A percentile compares a stretch with the other conserved stretches of the same genome.
phyloP scores from a whole-genome alignment of 352 stramenopile species.

The Globisporangium heterothallicum region DNA sequence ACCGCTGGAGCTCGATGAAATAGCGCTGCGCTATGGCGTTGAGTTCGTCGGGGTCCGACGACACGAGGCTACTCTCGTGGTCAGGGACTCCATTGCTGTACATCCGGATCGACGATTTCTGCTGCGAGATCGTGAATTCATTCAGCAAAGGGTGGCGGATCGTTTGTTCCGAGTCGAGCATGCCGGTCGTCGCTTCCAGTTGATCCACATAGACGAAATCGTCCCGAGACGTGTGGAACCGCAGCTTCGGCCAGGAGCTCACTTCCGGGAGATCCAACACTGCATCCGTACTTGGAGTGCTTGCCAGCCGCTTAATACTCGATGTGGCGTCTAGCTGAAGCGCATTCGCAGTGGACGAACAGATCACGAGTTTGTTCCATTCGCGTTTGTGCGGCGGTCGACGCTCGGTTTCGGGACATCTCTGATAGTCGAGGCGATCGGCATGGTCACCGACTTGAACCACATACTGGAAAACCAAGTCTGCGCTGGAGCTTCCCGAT shows the following conservation, averaged over 20 bases:
- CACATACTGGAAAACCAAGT: conserved; percentile 48
- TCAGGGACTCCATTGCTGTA: conserved; percentile 64
- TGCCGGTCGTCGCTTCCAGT: conserved; percentile 31
- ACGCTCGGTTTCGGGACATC: conserved; percentile 34
- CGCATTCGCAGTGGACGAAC: conserved; percentile 32
- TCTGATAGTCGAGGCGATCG: conserved; percentile 59
- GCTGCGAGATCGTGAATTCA: conserved; percentile 40
- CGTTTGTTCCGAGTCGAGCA: conserved; percentile 4
- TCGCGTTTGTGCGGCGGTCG: conserved; percentile 18
- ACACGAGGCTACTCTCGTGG: conserved; percentile 24
- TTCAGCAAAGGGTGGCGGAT: conserved; percentile 15
- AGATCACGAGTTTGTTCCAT: conserved; percentile 52
- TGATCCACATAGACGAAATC: conserved; percentile 46
- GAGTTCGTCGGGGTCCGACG: not conserved
- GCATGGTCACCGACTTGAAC: conserved; percentile 41
- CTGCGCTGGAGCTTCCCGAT: conserved; percentile 31
- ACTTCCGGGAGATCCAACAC: conserved; percentile 59
- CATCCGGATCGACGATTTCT: conserved; percentile 34
- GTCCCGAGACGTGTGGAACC: conserved; percentile 27
- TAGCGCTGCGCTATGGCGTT: conserved; percentile 35
- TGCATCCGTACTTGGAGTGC: conserved; percentile 35
- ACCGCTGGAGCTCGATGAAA: conserved; percentile 57
- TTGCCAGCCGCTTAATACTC: conserved; percentile 42
- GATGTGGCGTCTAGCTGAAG: conserved; percentile 33
- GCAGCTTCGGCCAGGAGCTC: conserved; percentile 49